Evolutionary conservation across 176 grass and related monocot species (phyloP), one percentile per base, ranked within the genome.

Genomic region (Puya raimondii): DNA sequence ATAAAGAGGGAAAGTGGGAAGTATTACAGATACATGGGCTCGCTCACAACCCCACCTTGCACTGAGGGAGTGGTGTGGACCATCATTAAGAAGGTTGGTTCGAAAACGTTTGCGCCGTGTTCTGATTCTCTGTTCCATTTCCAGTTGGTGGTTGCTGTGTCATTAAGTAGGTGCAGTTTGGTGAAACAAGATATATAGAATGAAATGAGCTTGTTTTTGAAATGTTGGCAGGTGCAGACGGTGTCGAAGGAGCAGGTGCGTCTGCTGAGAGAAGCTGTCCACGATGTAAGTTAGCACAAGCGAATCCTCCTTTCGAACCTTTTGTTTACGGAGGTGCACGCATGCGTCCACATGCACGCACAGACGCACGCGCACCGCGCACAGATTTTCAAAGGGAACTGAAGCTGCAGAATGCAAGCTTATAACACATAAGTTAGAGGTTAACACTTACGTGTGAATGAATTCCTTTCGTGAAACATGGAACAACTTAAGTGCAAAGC

Each of bases 11-110:
- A 47, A 14, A 83, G 74, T 63, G 56, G 72, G 72, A 80, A 76
- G 10, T 96, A 91, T 56, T 89, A 82, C 72, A 84, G 92, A 59
- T 96, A 91, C 75, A 47, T 88, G 50, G 92, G 92, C 2, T 96
- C 92, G 0, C 88, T 96, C 66, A 96, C 85, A 61, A 76, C 72
- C 49, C 92, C 88, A 15, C 81, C 78, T 18, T 91, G 92, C 81
- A 80, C 59, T 4, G 85, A 96, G 56, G 92, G 92, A 20, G 88
- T 96, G 48, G 53, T 89, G 59, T 96, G 88, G 88, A 91, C 85
- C 3, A 48, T 96, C 49, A 48, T 80, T 59, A 80, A 71, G 16
- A 85, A 65, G 83, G 91, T 96, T 83, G 2, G 50, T 53, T 25
- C 9, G 59, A n/a, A 80, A 29, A 51, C 47, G 47, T 25, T 33